phyloP scores from a whole-genome alignment of 257 asterid genomes.

The Ajuga chamaepitys region DNA sequence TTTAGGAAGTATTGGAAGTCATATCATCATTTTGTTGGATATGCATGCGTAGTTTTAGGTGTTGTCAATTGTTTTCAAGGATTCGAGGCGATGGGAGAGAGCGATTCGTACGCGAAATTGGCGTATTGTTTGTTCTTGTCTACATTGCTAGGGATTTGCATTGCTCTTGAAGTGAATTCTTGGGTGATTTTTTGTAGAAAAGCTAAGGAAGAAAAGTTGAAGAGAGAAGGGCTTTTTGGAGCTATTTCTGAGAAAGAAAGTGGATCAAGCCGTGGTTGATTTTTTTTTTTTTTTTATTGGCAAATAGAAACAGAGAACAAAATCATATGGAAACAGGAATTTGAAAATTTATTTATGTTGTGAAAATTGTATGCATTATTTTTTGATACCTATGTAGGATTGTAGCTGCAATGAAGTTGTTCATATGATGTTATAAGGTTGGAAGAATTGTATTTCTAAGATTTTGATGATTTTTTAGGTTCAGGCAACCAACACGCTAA shows the following conservation, averaged over 20 bases:
- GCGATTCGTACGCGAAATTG: slow-evolving; percentile 38
- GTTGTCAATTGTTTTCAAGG: slow-evolving; percentile 83
- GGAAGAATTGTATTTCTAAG: neutral
- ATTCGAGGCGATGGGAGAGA: slow-evolving; percentile 67
- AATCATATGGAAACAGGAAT: neutral
- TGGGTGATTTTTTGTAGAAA: slow-evolving; percentile 91
- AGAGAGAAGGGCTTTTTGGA: slow-evolving; percentile 72
- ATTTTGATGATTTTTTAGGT: no score
- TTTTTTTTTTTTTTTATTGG: no score
- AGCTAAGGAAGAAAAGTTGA: slow-evolving; percentile 74
- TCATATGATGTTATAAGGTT: neutral
- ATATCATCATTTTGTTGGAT: slow-evolving; percentile 89
- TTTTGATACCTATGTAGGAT: neutral
- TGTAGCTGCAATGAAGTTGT: neutral
- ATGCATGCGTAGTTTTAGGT: slow-evolving; percentile 74
- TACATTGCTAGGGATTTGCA: slow-evolving; percentile 53
- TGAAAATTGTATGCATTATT: neutral
- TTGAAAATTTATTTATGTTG: neutral
- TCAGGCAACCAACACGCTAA: no score
- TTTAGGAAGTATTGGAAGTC: slow-evolving; percentile 90
- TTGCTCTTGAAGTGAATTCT: slow-evolving; percentile 85
- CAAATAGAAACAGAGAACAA: no score
- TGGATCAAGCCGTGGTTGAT: slow-evolving; percentile 33
- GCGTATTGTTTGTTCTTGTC: slow-evolving; percentile 67
- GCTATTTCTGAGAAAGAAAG: slow-evolving; percentile 45